Base-by-base conservation (phyloP, 2,329 filamentous ascomycete genomes). In the Alternaria novae-zelandiae region DNA sequence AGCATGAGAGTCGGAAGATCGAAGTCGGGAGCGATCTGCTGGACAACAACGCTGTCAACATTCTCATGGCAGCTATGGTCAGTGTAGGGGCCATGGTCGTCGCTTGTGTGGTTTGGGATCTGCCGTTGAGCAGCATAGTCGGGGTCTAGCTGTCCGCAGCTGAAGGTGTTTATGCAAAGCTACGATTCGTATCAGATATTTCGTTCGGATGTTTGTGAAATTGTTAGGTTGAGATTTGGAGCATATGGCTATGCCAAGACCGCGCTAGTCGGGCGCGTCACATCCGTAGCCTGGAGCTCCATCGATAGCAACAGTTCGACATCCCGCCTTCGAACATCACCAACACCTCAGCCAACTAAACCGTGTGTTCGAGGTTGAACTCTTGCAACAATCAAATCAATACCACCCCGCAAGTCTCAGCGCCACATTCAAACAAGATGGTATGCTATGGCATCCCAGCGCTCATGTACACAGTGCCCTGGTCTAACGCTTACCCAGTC, bases 11-110 rank as follows among this genome's bases (percentile, higher is more conserved):
- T 44, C 72, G 82, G 66, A 87, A 87, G 72, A 83, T 82, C 81
- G 87, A 92, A 78, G 91, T 86, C 65, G 80, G 91, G 84, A 70
- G 84, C 82, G 87, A 97, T 77, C 78, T 96, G 65, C 83, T 99
- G 61, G 94, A 97, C 80, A 99, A 99, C 80, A 99, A 99, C 79
- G 91, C 92, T 58, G 94, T 99, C 72, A 99, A 99, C 79, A 88
- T 97, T 61, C 79, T 95, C 60, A 98, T 97, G 95, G 94, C 95
- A 0, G 85, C 88, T 13, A 84, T 85, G 5, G 94, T 97, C 87
- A 97, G 92, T 76, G 68, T 94, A 17, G 88, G 90, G 5, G 91
- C 90, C 5, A 96, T 98, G 88, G 83, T 75, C n/a, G 70, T 64
- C 3, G 73, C 78, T 4, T 72, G 70, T 26, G 25, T 69, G n/a